Evolutionary conservation across 352 stramenopile genomes (phyloP).

Genomic region (Phytophthora brassicae): DNA sequence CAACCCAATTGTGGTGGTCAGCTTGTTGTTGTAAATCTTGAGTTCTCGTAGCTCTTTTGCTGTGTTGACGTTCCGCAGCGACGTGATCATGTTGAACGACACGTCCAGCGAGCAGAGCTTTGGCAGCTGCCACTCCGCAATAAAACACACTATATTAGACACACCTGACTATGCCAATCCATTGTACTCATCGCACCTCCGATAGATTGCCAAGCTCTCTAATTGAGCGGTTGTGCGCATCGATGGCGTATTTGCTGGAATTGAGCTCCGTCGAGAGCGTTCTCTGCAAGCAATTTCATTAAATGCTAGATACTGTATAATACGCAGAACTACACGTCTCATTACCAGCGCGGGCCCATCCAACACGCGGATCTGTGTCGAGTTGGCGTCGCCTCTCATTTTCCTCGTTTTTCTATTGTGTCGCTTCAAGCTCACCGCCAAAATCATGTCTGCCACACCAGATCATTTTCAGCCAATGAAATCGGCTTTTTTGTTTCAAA

Average conservation of each 20-base stretch:
- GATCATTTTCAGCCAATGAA: conserved; percentile 18
- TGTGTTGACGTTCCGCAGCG: conserved; percentile 60
- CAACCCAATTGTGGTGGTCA: conserved; percentile 52
- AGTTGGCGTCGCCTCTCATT: conserved; percentile 24
- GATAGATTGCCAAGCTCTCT: conserved; percentile 64
- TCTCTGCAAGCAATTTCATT: conserved; percentile 14
- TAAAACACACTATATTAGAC: neutral
- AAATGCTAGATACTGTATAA: neutral
- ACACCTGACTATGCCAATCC: neutral
- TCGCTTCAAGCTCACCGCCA: conserved; percentile 20
- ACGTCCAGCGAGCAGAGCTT: conserved; percentile 78
- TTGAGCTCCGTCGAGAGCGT: conserved; percentile 63
- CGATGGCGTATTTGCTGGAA: conserved; percentile 79
- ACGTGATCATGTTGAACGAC: conserved; percentile 73
- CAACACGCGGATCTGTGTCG: conserved; percentile 42
- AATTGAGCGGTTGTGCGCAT: conserved; percentile 75
- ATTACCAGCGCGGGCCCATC: conserved; percentile 41
- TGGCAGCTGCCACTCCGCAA: conserved; percentile 40
- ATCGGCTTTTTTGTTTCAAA: conserved; percentile 11
- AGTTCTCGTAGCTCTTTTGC: conserved; percentile 66
- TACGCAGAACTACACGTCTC: neutral
- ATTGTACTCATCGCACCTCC: conserved; percentile 32
- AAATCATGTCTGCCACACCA: conserved; percentile 7
- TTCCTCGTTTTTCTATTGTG: conserved; percentile 5
- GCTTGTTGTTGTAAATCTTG: conserved; percentile 84